Evolutionary conservation across 2,329 filamentous ascomycete genomes (phyloP).

Genomic region (Endocalyx cinctus): DNA sequence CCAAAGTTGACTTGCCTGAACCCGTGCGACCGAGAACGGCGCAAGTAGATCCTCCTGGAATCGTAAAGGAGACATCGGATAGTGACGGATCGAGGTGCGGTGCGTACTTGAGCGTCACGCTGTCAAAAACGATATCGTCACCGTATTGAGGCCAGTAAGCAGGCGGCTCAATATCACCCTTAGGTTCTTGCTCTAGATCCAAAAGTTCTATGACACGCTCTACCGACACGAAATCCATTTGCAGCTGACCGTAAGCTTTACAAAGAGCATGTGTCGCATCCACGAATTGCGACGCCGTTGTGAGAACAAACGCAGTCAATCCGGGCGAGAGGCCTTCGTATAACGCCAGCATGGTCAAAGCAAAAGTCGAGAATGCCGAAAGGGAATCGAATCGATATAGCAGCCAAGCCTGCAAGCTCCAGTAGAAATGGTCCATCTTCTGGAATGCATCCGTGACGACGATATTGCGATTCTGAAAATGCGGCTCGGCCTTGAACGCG

Average conservation of each 20-base stretch:
- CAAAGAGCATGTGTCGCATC: slow-evolving; percentile 69
- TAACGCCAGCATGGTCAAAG: slow-evolving; percentile 69
- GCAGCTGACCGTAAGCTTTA: slow-evolving; percentile 74
- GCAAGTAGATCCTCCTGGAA: slow-evolving; percentile 60
- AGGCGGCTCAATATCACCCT: slow-evolving; percentile 63
- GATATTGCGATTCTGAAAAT: slow-evolving; percentile 78
- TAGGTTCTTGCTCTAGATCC: slow-evolving; percentile 69
- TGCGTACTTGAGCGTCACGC: slow-evolving; percentile 76
- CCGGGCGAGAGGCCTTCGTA: slow-evolving; percentile 72
- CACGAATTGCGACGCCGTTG: slow-evolving; percentile 66
- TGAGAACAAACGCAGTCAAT: slow-evolving; percentile 77
- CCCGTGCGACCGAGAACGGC: slow-evolving; percentile 77
- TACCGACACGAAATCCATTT: slow-evolving; percentile 89
- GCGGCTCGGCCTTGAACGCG: slow-evolving; percentile 71
- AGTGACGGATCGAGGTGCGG: slow-evolving; percentile 72
- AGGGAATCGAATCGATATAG: slow-evolving; percentile 72
- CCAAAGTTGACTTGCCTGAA: slow-evolving; percentile 79
- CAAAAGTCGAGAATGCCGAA: slow-evolving; percentile 68
- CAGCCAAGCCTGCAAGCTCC: slow-evolving; percentile 82
- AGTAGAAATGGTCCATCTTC: slow-evolving; percentile 95
- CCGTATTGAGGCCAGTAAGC: slow-evolving; percentile 70
- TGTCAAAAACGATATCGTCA: slow-evolving; percentile 70
- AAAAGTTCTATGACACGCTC: slow-evolving; percentile 81
- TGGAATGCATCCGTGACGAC: slow-evolving; percentile 82
- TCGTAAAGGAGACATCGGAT: slow-evolving; percentile 62